Conservation (phyloP, 768 basidiomycete genomes). For the Nidularia pulvinata region DNA sequence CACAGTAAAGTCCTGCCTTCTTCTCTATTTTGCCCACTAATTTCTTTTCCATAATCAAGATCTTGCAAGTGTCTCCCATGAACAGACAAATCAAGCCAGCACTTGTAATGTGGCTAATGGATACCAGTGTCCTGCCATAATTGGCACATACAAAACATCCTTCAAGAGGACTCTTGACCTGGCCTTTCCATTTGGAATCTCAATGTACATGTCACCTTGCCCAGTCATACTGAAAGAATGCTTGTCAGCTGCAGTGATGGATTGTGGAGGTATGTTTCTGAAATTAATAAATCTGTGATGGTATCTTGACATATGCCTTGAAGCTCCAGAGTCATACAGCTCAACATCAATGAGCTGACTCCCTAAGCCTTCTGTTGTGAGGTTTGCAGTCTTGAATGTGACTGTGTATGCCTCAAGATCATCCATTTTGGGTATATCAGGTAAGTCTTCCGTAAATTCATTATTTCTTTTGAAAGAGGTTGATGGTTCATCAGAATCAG, state of each 20-base stretch:
- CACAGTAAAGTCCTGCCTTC: conserved; percentile 10
- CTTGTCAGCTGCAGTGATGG: conserved; percentile 26
- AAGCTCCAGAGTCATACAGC: conserved; percentile 21
- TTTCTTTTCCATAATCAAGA: conserved; percentile 10
- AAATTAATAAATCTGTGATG: conserved; percentile 16
- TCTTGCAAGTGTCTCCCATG: conserved; percentile 20
- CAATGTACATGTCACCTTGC: conserved; percentile 21
- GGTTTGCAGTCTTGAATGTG: too few relatives aligned
- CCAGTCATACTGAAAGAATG: conserved; percentile 22
- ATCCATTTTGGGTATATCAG: too few relatives aligned
- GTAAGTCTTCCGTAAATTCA: too few relatives aligned
- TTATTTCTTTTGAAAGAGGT: too few relatives aligned
- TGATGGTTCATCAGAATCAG: too few relatives aligned
- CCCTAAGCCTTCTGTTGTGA: too few relatives aligned
- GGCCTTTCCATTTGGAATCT: conserved; percentile 26
- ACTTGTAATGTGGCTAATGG: conserved; percentile 27
- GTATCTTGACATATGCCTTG: conserved; percentile 23
- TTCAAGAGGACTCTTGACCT: conserved; percentile 19
- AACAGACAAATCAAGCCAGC: conserved; percentile 21
- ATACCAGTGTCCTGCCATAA: conserved; percentile 33
- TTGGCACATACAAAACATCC: conserved; percentile 32
- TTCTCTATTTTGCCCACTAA: conserved; percentile 8
- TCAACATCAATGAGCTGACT: background rate
- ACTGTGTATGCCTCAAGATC: too few relatives aligned
- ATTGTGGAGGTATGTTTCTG: conserved; percentile 14